Conservation (phyloP, 148 eudicot species). For the Simmondsia chinensis region DNA sequence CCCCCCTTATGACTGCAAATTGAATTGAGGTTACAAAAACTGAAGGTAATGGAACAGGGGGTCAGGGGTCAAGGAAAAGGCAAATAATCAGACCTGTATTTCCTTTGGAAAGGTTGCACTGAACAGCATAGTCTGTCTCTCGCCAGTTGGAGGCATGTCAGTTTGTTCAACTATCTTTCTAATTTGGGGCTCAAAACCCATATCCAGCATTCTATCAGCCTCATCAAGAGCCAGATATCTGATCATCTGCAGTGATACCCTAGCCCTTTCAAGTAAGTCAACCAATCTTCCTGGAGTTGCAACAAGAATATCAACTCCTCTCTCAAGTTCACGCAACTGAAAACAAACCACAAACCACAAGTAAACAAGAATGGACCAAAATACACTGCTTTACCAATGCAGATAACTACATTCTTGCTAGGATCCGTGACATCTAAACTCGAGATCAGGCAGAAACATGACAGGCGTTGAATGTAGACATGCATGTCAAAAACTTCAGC, state of each 20-base stretch:
- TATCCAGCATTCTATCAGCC: constrained; percentile 91
- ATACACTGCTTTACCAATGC: no score
- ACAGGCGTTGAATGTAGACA: no score
- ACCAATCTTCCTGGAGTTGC: constrained; percentile 94
- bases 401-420: no score
- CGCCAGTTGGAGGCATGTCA: constrained; percentile 77
- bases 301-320: constrained; percentile 91
- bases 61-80: neutral
- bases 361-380: neutral
- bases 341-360: constrained; percentile 9
- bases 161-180: constrained; percentile 91
- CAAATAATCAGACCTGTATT: constrained; percentile 53
- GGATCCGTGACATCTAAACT: no score
- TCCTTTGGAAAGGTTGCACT: constrained; percentile 96
- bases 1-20: no score
- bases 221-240: constrained; percentile 85
- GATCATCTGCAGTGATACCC: constrained; percentile 55
- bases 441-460: no score
- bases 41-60: neutral
- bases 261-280: constrained; percentile 82
- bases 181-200: constrained; percentile 96
- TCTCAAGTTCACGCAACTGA: constrained; percentile 76
- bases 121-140: constrained; percentile 80
- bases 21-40: neutral
- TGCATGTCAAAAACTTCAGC: no score